Evolutionary conservation across 225 moss, liverwort and hornwort species (phyloP), one percentile per base, ranked within the genome.

Genomic region (Neckera pumila): DNA sequence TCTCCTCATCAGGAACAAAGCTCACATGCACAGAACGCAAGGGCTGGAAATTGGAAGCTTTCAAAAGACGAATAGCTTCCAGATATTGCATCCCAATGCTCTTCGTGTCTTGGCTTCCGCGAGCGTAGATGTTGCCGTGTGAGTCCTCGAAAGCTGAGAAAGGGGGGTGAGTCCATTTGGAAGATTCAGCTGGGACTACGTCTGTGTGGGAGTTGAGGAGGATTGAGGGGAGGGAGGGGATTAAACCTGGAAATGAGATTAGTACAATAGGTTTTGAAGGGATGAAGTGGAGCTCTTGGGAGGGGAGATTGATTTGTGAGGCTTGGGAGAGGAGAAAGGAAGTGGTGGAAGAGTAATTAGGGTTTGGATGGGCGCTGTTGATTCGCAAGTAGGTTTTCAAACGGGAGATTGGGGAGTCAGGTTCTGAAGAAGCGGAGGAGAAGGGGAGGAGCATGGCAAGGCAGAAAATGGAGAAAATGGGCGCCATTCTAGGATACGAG

Each of bases 1-100:
- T 47, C 86, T 97, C 98, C 84, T 98, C 98, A 80, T 97, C 97
- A 40, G 97, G 98, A 60, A 97, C 97, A 31, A 92, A 98, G 25
- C 92, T 90, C 20, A 98, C 86, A 51, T 97, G 94, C 42, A 98
- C 89, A 25, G 94, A 89, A 26, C 98, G 89, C 61, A 93, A 45
- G 62, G 95, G 96, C 51, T 61, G 74, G 86, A 90, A 95, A 2
- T 89, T 88, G 21, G 58, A 47, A 13, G 66, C 22, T 74, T 86
- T 92, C 3, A 98, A 85, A 3, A 58, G 70, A 40, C 98, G 94
- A 59, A 98, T 80, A 14, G 98, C 96, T 82, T 98, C 98, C 67
- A 97, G 85, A 87, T 98, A 98, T 33, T 96, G 96, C 94, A 98
- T 96, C 27, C 94, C 98, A n/a, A 91, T 79, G 85, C 92, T 93